Evolutionary conservation across 2,329 filamentous ascomycete species (phyloP), one percentile per base, ranked within the genome.

Genomic region (Aspergillus pseudonomiae): DNA sequence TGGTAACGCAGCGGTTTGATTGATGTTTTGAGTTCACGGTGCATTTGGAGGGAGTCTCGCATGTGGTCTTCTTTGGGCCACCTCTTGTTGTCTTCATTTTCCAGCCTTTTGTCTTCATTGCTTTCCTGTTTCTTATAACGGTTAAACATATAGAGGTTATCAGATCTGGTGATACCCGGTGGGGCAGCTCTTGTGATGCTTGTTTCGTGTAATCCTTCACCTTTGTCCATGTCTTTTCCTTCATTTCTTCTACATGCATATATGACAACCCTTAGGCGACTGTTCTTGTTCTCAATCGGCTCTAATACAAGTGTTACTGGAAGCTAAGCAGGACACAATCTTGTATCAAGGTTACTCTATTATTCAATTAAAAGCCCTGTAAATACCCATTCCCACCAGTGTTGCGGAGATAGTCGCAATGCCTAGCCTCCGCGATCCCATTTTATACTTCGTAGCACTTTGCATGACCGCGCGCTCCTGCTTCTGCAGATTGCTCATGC

Each of bases 391-490:
- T 74, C 88, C 91, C 6, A 88, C 85, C 57, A 94, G 80, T 6
- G 86, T 85, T 11, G 90, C 78, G 6, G 91, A 92, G 63, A 92
- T 89, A 32, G 84, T 82, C 4, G 86, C 82, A 65, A 94, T 89
- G 53, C 90, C 91, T 43, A 88, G 70, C 70, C 85, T 86, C 64
- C 91, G 85, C 69, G 89, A 90, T 66, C 86, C 85, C 84, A 93
- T 89, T 64, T 91, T 90, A 73, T 93, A 89, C 70, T 87, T 84
- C 30, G 89, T 90, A 54, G 87, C 86, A 79, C 89, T 91, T 73
- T 86, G 83, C 63, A 92, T 78, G 65, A 94, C 92, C 64, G 73
- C 71, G 59, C 75, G 72, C 65, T 85, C 84, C 75, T 92, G 89
- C 70, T 84, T 82, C 70, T 88, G 84, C 34, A 95, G 85, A 76